Evolutionary conservation across 305 asterid genomes (phyloP).

Genomic region (Fraxinus albicans): DNA sequence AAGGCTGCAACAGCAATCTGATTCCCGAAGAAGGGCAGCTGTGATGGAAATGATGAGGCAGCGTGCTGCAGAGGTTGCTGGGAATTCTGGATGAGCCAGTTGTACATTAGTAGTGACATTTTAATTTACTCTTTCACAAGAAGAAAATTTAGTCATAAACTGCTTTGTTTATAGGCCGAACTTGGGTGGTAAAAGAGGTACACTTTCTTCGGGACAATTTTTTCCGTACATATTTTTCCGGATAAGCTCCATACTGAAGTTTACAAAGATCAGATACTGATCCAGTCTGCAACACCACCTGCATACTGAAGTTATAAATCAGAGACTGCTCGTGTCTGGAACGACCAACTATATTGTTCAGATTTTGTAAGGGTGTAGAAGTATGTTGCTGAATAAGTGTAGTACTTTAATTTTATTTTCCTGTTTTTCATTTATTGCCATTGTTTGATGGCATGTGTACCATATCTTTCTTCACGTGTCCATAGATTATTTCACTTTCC

Average conservation of each 20-base stretch:
- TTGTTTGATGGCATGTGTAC: conserved; percentile 27
- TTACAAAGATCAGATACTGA: conserved; percentile 12
- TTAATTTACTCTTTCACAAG: conserved; percentile 11
- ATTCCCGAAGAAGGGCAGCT: conserved; percentile 70
- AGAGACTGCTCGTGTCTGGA: conserved; percentile 10
- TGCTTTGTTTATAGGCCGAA: conserved; percentile 11
- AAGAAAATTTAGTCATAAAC: conserved; percentile 12
- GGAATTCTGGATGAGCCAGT: conserved; percentile 29
- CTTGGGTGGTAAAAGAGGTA: conserved; percentile 13
- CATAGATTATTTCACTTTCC: not conserved
- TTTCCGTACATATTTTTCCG: conserved; percentile 16
- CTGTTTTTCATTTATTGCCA: conserved; percentile 22
- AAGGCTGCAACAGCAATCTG: conserved; percentile 68
- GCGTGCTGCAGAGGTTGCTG: conserved; percentile 55
- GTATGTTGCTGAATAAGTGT: conserved; percentile 9
- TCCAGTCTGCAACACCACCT: conserved; percentile 4
- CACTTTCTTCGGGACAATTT: conserved; percentile 1
- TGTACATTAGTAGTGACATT: conserved; percentile 29
- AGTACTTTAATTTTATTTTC: conserved; percentile 27
- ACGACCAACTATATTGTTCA: conserved; percentile 2
- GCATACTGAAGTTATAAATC: conserved; percentile 26
- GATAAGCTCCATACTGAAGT: conserved; percentile 32
- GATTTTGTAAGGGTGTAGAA: not conserved
- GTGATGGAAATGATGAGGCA: conserved; percentile 81
- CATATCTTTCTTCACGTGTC: conserved; percentile 4